phyloP scores from a whole-genome alignment of 176 grass and related monocot species.

The Puya raimondii region DNA sequence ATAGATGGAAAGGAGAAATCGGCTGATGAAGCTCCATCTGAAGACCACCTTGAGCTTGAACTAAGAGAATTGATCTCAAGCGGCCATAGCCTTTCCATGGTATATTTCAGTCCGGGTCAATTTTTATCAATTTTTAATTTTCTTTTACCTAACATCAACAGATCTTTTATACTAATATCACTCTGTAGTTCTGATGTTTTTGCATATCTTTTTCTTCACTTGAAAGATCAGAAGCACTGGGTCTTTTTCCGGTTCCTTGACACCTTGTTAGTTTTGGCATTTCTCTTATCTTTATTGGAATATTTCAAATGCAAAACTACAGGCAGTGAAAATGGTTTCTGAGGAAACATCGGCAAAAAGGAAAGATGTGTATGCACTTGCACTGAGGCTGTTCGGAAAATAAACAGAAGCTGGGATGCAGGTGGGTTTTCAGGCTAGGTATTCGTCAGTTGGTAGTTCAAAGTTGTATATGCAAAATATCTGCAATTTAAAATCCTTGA shows the following conservation, averaged over 20 bases:
- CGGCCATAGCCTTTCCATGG: constrained; percentile 67
- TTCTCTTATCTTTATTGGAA: not conserved
- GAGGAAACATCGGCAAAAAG: constrained; percentile 77
- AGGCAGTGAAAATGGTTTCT: constrained; percentile 77
- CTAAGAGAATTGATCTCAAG: constrained; percentile 53
- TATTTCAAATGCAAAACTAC: not conserved
- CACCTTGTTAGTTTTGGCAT: too few species aligned
- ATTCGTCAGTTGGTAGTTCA: not conserved
- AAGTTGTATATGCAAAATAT: too few species aligned
- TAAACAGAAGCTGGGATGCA: constrained; percentile 18
- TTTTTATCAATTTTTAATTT: constrained; percentile 12
- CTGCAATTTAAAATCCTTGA: too few species aligned
- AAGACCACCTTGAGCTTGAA: constrained; percentile 69
- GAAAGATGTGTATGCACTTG: constrained; percentile 94
- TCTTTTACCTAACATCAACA: constrained; percentile 20
- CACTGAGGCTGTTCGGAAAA: constrained; percentile 76
- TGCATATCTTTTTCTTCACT: not conserved
- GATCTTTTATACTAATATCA: not conserved
- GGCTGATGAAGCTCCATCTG: constrained; percentile 52
- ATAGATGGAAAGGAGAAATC: constrained; percentile 49
- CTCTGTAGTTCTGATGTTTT: not conserved
- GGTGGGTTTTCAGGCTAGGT: not conserved
- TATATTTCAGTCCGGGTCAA: constrained; percentile 30
- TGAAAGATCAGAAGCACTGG: too few species aligned
- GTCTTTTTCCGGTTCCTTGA: too few species aligned